These are phyloP conservation scores for Cruciata laevipes DNA, from an alignment of 257 asterid genomes.

Conservation along the genomic window DNA sequence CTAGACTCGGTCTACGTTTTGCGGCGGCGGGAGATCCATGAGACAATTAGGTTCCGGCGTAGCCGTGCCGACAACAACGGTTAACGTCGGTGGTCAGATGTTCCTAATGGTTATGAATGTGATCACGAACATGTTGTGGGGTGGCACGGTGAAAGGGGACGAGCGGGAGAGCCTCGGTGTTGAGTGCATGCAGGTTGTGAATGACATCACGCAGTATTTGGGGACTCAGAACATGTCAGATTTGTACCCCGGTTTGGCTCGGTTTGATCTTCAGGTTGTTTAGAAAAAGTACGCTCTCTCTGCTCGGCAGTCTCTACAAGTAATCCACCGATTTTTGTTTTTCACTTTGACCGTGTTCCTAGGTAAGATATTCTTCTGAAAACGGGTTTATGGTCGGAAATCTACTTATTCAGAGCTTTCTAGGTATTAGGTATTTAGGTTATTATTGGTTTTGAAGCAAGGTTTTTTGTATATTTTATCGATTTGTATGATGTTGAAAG, in stretches of 20 bases:
- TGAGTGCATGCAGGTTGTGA: conserved; percentile 50
- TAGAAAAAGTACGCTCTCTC: too few relatives aligned
- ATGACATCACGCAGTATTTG: conserved; percentile 39
- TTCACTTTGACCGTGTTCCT: too few relatives aligned
- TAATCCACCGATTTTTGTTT: too few relatives aligned
- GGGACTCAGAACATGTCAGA: conserved; percentile 61
- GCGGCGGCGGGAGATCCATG: conserved; percentile 44
- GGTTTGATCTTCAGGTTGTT: conserved; percentile 62
- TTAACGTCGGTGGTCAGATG: conserved; percentile 56
- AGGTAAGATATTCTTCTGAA: too few relatives aligned
- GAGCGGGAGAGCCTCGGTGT: conserved; percentile 47
- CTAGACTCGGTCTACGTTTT: conserved; percentile 47
- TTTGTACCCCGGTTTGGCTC: conserved; percentile 54
- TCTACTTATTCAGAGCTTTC: too few relatives aligned
- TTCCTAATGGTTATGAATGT: conserved; percentile 61
- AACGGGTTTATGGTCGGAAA: too few relatives aligned
- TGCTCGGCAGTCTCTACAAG: too few relatives aligned
- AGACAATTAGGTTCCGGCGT: conserved; percentile 31
- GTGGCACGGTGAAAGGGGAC: conserved; percentile 49
- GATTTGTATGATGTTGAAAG: too few relatives aligned
- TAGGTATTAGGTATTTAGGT: too few relatives aligned
- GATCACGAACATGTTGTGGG: conserved; percentile 77
- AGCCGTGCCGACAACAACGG: conserved; percentile 27
- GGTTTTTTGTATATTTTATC: too few relatives aligned
- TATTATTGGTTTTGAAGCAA: too few relatives aligned